A percentile compares a stretch with the other conserved stretches of the same genome.
These are phyloP conservation scores for Neofusicoccum laricinum DNA, from an alignment of 2,329 filamentous ascomycete genomes.

Conservation along the genomic window DNA sequence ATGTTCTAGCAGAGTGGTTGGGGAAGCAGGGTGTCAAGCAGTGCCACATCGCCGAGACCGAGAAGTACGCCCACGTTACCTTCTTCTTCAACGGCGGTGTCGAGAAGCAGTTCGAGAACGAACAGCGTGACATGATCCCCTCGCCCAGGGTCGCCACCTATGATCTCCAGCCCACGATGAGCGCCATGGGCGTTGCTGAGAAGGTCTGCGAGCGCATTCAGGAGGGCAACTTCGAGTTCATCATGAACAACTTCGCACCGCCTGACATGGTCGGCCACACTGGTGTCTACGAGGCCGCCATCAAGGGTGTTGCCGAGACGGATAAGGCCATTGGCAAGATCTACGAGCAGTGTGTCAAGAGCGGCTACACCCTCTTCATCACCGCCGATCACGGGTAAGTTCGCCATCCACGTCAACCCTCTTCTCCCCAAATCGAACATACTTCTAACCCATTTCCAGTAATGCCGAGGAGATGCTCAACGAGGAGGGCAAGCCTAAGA, in stretches of 20 bases:
- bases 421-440: background rate
- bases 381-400: constrained; percentile 86
- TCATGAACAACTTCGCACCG: constrained; percentile 99
- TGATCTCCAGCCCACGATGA: constrained; percentile 94
- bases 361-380: constrained; percentile 90
- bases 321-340: constrained; percentile 93
- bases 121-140: constrained; percentile 89
- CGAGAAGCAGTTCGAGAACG: constrained; percentile 91
- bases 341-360: constrained; percentile 88
- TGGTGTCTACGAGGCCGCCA: constrained; percentile 91
- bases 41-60: constrained; percentile 95
- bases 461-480: constrained; percentile 99
- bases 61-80: constrained; percentile 99
- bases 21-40: constrained; percentile 86
- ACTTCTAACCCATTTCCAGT: constrained; percentile 31
- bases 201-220: constrained; percentile 84
- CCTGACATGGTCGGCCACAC: constrained; percentile 99
- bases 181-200: constrained; percentile 81
- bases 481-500: constrained; percentile 92
- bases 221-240: constrained; percentile 85
- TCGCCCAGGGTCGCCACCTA: constrained; percentile 96
- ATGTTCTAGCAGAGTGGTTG: constrained; percentile 97
- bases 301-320: constrained; percentile 79
- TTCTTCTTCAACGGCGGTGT: constrained; percentile 99
- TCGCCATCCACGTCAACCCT: too few species aligned